A percentile compares a stretch with the other conserved stretches of the same genome.
These are phyloP conservation scores for Venturia nashicola DNA, from an alignment of 2,329 filamentous ascomycete species.

Conservation along the genomic window DNA sequence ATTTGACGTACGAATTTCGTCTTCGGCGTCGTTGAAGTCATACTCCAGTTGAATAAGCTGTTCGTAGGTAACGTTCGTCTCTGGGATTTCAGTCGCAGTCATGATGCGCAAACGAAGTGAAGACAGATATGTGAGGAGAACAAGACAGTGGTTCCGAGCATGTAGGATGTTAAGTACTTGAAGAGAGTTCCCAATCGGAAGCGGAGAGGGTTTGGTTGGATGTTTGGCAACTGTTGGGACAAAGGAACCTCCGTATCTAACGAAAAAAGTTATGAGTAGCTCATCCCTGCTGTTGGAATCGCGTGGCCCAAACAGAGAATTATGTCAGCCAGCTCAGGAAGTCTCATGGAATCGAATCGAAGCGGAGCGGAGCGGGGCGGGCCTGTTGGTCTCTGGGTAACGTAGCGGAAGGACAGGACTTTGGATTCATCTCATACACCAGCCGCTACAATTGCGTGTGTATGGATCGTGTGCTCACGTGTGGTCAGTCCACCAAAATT, in stretches of 20 bases:
- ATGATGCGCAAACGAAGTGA: slow-evolving; percentile 1
- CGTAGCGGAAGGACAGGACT: too few relatives aligned
- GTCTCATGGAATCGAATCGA: too few relatives aligned
- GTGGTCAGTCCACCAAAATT: not conserved
- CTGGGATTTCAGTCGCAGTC: slow-evolving; percentile 12
- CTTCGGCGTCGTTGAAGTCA: slow-evolving; percentile 73
- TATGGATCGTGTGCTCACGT: not conserved
- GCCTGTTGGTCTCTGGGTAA: too few relatives aligned
- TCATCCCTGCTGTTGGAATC: not conserved
- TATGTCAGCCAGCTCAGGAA: too few relatives aligned
- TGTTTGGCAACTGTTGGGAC: not conserved
- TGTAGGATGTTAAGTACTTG: not conserved
- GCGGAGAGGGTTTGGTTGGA: not conserved
- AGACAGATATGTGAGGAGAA: not conserved
- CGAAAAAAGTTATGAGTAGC: slow-evolving; percentile 1
- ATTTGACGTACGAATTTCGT: slow-evolving; percentile 59
- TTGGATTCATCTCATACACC: too few relatives aligned
- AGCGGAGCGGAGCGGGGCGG: too few relatives aligned
- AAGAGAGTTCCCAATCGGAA: not conserved
- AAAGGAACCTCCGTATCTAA: not conserved
- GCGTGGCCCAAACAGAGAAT: too few relatives aligned
- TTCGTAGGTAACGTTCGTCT: slow-evolving; percentile 47
- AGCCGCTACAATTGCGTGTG: too few relatives aligned
- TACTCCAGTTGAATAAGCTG: slow-evolving; percentile 69
- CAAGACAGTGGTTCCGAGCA: not conserved